A percentile compares a stretch with the other conserved stretches of the same genome.
These are phyloP conservation scores for Anethum foeniculum DNA, from an alignment of 140 eudicot genomes.

Conservation along the genomic window DNA sequence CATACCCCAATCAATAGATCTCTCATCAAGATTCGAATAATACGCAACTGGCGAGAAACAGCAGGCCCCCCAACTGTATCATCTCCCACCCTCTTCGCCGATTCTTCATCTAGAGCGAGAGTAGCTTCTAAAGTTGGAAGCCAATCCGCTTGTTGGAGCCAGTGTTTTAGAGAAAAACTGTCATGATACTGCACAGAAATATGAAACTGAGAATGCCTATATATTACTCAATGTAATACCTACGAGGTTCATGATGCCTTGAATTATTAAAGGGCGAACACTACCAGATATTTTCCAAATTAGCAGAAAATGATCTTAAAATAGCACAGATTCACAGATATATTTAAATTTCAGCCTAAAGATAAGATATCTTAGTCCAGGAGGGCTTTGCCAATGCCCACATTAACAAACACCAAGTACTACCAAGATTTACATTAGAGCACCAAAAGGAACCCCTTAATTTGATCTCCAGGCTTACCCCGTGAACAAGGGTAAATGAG, in stretches of 20 bases:
- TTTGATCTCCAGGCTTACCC: slow-evolving; percentile 44
- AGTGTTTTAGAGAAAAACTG: slow-evolving; percentile 84
- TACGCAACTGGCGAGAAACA: slow-evolving; percentile 81
- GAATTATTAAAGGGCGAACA: neutral
- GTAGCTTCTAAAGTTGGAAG: slow-evolving; percentile 98
- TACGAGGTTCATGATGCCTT: neutral
- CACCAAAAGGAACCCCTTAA: neutral
- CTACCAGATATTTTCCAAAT: neutral
- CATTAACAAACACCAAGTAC: neutral
- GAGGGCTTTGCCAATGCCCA: neutral
- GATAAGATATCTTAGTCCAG: neutral
- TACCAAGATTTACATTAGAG: neutral
- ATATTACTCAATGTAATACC: neutral
- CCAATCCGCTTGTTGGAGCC: slow-evolving; percentile 98
- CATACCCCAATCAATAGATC: slow-evolving; percentile 97
- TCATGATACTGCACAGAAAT: slow-evolving; percentile 72
- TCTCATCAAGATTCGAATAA: slow-evolving; percentile 81
- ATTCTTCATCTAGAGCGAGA: slow-evolving; percentile 89
- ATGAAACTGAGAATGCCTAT: neutral
- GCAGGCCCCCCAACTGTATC: slow-evolving; percentile 96
- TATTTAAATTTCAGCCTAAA: neutral
- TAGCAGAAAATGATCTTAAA: neutral
- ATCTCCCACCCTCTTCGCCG: slow-evolving; percentile 87
- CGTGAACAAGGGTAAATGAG: slow-evolving; percentile 87
- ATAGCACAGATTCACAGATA: neutral